Conservation (phyloP, 495 filamentous ascomycete genomes). For the Annulohypoxylon maeteangense region DNA sequence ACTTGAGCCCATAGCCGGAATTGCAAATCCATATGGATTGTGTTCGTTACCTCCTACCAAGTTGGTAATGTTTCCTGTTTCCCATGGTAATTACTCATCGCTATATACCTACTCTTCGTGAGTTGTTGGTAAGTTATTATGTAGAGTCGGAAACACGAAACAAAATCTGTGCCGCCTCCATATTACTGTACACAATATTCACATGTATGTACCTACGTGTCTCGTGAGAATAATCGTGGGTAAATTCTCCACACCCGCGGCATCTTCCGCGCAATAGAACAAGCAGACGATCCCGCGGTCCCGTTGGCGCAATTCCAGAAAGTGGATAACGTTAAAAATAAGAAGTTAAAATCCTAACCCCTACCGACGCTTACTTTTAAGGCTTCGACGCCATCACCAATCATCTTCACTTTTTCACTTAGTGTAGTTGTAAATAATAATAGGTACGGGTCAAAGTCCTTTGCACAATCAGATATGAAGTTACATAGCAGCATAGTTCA, state of each 20-base stretch:
- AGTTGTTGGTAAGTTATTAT: neutral
- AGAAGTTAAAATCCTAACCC: neutral
- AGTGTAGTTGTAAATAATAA: neutral
- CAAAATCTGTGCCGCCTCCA: neutral
- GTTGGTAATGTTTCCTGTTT: neutral
- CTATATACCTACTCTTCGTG: no score
- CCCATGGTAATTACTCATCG: no score
- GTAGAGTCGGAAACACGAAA: neutral
- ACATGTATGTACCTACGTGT: neutral
- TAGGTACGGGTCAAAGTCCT: neutral
- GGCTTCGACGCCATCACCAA: neutral
- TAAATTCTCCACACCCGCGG: neutral
- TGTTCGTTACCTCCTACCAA: neutral
- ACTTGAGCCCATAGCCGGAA: neutral
- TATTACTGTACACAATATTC: neutral
- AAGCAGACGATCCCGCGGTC: neutral
- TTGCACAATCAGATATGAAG: no score
- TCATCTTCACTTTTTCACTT: neutral
- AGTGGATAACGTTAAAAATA: neutral
- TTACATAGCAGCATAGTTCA: neutral
- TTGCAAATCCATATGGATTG: neutral
- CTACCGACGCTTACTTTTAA: neutral
- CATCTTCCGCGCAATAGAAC: neutral
- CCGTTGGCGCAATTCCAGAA: neutral
- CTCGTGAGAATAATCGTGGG: neutral